Evolutionary conservation across 768 basidiomycete species (phyloP).

Genomic region (Chlorophyllum brunneum): DNA sequence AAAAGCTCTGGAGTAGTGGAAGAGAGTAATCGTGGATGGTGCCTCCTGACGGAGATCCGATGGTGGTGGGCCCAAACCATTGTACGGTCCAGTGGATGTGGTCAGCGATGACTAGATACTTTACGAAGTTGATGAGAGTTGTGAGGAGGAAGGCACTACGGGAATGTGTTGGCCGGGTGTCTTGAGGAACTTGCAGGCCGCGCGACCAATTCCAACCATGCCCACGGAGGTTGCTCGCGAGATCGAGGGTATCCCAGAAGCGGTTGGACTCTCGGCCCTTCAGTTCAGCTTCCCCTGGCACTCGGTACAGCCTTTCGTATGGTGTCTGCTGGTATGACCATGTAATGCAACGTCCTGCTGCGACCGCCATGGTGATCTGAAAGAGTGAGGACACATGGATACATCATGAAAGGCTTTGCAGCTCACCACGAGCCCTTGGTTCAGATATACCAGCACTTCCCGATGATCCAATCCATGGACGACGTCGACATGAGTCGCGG

Average conservation of each 20-base stretch:
- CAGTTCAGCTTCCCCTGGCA: conserved; percentile 2
- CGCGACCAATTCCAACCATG: conserved; percentile 59
- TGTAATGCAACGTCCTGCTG: conserved; percentile 33
- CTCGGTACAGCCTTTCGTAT: conserved; percentile 21
- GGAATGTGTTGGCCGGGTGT: conserved; percentile 37
- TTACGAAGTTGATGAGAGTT: conserved; percentile 29
- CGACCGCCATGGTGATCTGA: conserved; percentile 30
- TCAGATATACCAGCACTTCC: conserved; percentile 35
- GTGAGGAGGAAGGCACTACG: conserved; percentile 31
- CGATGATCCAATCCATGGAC: conserved; percentile 26
- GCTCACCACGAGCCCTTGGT: conserved; percentile 43
- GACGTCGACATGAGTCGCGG: conserved; percentile 40
- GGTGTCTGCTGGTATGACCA: conserved; percentile 39
- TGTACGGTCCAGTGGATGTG: conserved; percentile 42
- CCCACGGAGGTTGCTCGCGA: conserved; percentile 50
- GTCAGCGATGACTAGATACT: conserved; percentile 39
- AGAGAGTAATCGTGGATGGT: conserved; percentile 40
- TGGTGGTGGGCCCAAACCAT: conserved; percentile 37
- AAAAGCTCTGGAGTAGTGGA: conserved; percentile 30
- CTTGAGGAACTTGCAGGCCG: conserved; percentile 35
- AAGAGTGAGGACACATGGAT: not conserved
- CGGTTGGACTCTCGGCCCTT: conserved; percentile 14
- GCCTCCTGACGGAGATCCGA: conserved; percentile 34
- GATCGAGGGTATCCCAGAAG: conserved; percentile 32
- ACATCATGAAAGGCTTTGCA: conserved; percentile 2